Percentiles rank a stretch among this genome's conserved stretches.
These are phyloP conservation scores for Ophiostoma sp. DNA, from an alignment of 2,329 filamentous ascomycete species.

Conservation along the genomic window DNA sequence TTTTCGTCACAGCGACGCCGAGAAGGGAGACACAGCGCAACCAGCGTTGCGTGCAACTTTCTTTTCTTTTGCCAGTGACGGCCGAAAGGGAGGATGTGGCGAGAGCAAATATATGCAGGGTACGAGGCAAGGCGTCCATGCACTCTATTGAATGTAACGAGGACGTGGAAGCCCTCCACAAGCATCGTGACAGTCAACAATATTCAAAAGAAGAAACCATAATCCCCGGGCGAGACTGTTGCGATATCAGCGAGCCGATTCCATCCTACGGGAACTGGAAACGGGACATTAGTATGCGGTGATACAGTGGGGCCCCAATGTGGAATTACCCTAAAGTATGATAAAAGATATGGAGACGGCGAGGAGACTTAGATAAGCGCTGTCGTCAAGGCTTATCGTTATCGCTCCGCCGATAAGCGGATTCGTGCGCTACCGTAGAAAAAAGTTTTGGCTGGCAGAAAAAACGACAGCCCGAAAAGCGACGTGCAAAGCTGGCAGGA, in stretches of 20 bases:
- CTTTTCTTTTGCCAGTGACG: not conserved
- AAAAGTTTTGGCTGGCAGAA: slow-evolving; percentile 18
- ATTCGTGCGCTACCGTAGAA: slow-evolving; percentile 10
- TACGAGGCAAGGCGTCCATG: too few relatives aligned
- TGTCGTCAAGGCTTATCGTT: slow-evolving; percentile 15
- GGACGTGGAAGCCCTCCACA: too few relatives aligned
- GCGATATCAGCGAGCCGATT: not conserved
- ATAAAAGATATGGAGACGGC: not conserved
- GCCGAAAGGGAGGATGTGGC: too few relatives aligned
- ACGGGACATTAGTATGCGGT: too few relatives aligned
- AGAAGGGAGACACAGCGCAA: too few relatives aligned
- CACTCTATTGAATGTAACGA: not conserved
- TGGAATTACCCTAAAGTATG: not conserved
- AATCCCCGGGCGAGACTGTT: not conserved
- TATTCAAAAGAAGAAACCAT: too few relatives aligned
- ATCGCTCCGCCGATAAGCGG: slow-evolving; percentile 9
- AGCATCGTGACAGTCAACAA: too few relatives aligned
- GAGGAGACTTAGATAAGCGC: too few relatives aligned
- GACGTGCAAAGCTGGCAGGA: too few relatives aligned
- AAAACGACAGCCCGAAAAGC: not conserved
- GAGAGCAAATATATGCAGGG: too few relatives aligned
- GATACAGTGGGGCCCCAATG: not conserved
- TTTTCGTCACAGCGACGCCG: not conserved
- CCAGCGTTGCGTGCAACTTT: not conserved
- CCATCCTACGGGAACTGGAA: not conserved